Evolutionary conservation across 495 filamentous ascomycete genomes (phyloP), one percentile per base, ranked within the genome.

Genomic region (Hypomontagnella submonticulosa): DNA sequence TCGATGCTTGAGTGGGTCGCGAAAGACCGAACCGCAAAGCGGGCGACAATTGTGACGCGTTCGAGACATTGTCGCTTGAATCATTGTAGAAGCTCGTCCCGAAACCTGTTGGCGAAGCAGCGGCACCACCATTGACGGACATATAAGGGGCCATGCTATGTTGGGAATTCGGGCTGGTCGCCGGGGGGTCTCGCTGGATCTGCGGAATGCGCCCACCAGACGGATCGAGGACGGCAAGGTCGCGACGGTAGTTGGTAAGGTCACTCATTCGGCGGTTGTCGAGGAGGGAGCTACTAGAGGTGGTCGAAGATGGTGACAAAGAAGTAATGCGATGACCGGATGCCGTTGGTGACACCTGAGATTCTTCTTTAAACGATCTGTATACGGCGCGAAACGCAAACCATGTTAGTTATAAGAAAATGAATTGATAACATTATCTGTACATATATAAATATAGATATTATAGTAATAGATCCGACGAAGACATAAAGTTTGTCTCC

Each of bases 191-290:
- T 70, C 78, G 79, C 70, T 80, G 79, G 73, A 77, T 84, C 74
- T 77, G 80, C 50, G 77, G 82, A 75, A 78, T 75, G 67, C 81
- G 81, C 53, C 79, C 81, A 66, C 79, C 82, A 54, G 82, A 80
- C 38, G 84, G 85, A 49, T 90, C 87, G 46, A 90, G 77, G 19
- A 88, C 86, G 46, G 87, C 84, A n/a, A 91, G 83, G 57, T 91
- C 88, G 72, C 88, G 87, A 61, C 88, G 86, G 69, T 92, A 87
- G 70, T 87, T 85, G 66, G 80, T 78, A 59, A 90, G 80, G 56
- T 87, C 84, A 71, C 75, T 82, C 79, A 84, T 77, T 50, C 81
- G 73, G 69, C 75, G 76, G 49, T 74, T 76, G 15, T 80, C 81
- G 71, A 80, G 79, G 19, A 78, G 73, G 55, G 83, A 80, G 51